Base-by-base conservation (phyloP, 2,329 filamentous ascomycete species). In the Neofusicoccum umdonicola region DNA sequence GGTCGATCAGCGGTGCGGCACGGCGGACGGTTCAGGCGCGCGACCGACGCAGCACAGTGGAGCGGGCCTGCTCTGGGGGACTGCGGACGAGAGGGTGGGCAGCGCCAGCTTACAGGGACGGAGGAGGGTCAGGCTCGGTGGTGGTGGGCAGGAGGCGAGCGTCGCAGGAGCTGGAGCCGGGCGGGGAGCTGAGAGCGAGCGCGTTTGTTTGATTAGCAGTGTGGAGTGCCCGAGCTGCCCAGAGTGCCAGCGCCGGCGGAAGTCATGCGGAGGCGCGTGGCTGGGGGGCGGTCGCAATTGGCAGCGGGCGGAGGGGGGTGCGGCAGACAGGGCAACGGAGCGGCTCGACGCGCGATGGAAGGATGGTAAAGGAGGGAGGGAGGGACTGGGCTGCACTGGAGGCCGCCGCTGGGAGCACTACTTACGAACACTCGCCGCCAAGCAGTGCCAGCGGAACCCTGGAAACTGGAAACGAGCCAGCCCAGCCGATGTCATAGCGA, bases 161-260 rank as follows among this genome's bases (percentile, higher is more conserved):
- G 56, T 60, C 56, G 41, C 42, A 47, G 54, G 54, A 44, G 41
- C 42, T 37, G 54, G 54, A 44, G 56, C 56, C 56, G 56, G 56
- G 56, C 56, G 56, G 56, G 56, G 56, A 60, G 56, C 42, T 37
- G 42, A 58, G 56, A 13, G 42, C 39, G 56, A 22, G 56, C 35
- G 47, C 47, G 56, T 60, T 60, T 60, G 56, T 31, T 58, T 39
- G 56, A 60, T n/a, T 54, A 27, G 34, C 17, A 54, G 50, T 54
- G 52, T 60, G 56, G 56, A 60, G 56, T 60, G 56, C 56, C 56
- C 56, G 56, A 60, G 42, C 56, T 60, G 56, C 56, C 42, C 56
- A 31, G 27, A 5, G 27, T 31, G 27, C 27, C 27, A 37, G 56
- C 31, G 56, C 42, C 56, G 15, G 44, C 22, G 56, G 56, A 60